A percentile compares a stretch with the other conserved stretches of the same genome.
These are phyloP conservation scores for Sarocladiaceae sp. DNA, from an alignment of 2,329 filamentous ascomycete genomes.

Conservation along the genomic window DNA sequence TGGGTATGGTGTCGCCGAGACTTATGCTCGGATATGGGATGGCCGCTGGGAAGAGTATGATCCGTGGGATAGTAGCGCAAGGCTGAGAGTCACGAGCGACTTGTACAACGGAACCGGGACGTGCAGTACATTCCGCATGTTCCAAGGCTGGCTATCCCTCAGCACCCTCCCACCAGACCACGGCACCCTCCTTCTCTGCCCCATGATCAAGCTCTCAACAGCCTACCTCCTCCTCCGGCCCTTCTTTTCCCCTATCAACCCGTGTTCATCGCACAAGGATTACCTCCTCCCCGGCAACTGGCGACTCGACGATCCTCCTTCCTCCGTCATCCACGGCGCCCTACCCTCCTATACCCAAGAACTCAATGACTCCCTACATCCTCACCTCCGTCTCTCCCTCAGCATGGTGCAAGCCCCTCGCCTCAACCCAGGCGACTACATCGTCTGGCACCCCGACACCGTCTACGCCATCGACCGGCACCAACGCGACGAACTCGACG, in stretches of 20 bases:
- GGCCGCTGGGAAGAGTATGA: constrained; percentile 76
- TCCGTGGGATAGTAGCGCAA: constrained; percentile 63
- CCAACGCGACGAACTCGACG: constrained; percentile 15
- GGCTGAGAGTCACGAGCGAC: constrained; percentile 59
- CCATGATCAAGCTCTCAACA: constrained; percentile 62
- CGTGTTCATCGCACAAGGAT: constrained; percentile 27
- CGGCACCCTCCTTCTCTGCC: constrained; percentile 67
- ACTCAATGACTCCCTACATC: constrained; percentile 57
- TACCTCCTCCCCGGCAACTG: constrained; percentile 45
- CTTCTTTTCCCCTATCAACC: constrained; percentile 52
- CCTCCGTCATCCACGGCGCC: constrained; percentile 60
- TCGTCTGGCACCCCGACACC: constrained; percentile 66
- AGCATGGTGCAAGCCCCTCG: constrained; percentile 64
- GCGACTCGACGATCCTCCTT: constrained; percentile 37
- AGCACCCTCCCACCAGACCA: constrained; percentile 57
- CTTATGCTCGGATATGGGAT: constrained; percentile 67
- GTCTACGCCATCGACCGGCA: constrained; percentile 63
- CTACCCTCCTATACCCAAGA: constrained; percentile 62
- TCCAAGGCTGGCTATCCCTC: constrained; percentile 70
- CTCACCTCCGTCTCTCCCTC: constrained; percentile 57
- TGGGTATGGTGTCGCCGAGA: constrained; percentile 59
- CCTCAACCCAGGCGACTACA: constrained; percentile 67
- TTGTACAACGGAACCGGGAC: constrained; percentile 67
- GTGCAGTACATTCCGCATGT: constrained; percentile 70
- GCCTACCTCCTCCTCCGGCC: constrained; percentile 71